Conservation (phyloP, 2,329 filamentous ascomycete genomes). For the Anisogramma anomala region DNA sequence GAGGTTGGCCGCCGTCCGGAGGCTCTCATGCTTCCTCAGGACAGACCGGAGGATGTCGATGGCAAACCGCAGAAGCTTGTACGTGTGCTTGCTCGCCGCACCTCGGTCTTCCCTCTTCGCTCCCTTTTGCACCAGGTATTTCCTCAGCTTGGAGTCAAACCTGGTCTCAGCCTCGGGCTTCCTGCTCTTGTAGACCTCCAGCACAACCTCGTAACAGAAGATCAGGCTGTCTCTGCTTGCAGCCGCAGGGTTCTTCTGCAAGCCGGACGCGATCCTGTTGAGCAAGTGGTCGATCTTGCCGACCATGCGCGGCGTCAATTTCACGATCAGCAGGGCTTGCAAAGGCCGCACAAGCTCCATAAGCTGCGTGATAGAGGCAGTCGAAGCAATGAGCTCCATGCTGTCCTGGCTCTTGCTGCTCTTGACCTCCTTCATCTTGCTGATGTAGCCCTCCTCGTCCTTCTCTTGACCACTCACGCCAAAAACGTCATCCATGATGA, state of each 20-base stretch:
- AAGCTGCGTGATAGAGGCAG: slow-evolving; percentile 62
- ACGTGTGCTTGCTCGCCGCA: slow-evolving; percentile 64
- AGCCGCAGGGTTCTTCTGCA: slow-evolving; percentile 70
- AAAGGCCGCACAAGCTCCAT: slow-evolving; percentile 68
- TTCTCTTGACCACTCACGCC: slow-evolving; percentile 89
- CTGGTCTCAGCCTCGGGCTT: slow-evolving; percentile 40
- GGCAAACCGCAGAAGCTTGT: slow-evolving; percentile 81
- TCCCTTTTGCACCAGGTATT: slow-evolving; percentile 71
- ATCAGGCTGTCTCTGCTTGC: slow-evolving; percentile 74
- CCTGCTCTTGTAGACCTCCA: slow-evolving; percentile 64
- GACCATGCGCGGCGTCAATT: slow-evolving; percentile 69
- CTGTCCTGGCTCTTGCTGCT: slow-evolving; percentile 97
- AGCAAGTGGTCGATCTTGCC: slow-evolving; percentile 87
- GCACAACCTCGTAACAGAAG: slow-evolving; percentile 90
- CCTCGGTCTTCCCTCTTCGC: slow-evolving; percentile 64
- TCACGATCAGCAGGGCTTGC: slow-evolving; percentile 68
- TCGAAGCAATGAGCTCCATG: slow-evolving; percentile 83
- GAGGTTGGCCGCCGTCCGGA: slow-evolving; percentile 70
- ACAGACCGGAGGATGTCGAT: slow-evolving; percentile 77
- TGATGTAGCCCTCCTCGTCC: slow-evolving; percentile 89
- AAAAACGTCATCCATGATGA: slow-evolving; percentile 97
- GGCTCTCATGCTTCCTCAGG: slow-evolving; percentile 71
- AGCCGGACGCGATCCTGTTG: slow-evolving; percentile 67
- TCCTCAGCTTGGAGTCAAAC: slow-evolving; percentile 50
- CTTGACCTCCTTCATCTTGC: slow-evolving; percentile 94